Base-by-base conservation (phyloP, 176 grass and related monocot genomes). In the Rhynchospora breviuscula region DNA sequence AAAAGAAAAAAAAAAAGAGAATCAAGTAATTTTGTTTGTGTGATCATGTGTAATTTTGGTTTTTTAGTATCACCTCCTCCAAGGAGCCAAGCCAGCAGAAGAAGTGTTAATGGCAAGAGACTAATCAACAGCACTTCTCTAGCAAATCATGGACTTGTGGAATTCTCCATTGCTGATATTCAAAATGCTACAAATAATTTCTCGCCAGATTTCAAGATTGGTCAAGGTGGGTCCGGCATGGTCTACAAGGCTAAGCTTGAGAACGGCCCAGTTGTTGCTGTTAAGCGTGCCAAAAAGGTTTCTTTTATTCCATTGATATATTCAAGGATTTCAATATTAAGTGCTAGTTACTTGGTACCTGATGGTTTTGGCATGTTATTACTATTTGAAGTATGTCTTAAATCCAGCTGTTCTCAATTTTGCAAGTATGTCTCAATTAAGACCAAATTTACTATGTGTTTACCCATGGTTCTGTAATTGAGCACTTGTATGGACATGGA, bases 251-350 rank as follows among this genome's bases (percentile, higher is more conserved):
- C 84, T 5, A 87, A 93, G 81, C 89, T 93, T 68, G 56, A 25
- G 59, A 85, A 89, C 49, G 94, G 91, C 29, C 88, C 89, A 56
- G 63, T 97, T 3, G 47, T 91, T 7, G 91, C 94, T 6, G 86
- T 97, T 84, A 97, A 97, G 84, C 86, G 91, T 13, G 86, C 86
- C 67, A 97, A 93, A 81, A 97, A 91, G 94, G 89, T 93, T 72
- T 46, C 52, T 35, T 7, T 10, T 48, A 59, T 67, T 19, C 67
- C 87, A 87, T 29, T 46, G 62, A 15, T 87, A 63, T 59, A 62
- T 45, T 79, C 26, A 1, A 29, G 26, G 26, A 29, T 29, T 29
- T 44, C 78, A 12, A 80, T 44, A 51, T 5, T 8, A 68, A 25
- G 3, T n/a, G 74, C 10, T 18, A 5, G n/a, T 48, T 52, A 52